phyloP scores from a whole-genome alignment of 805 yeast genomes.

The Candida orba region DNA sequence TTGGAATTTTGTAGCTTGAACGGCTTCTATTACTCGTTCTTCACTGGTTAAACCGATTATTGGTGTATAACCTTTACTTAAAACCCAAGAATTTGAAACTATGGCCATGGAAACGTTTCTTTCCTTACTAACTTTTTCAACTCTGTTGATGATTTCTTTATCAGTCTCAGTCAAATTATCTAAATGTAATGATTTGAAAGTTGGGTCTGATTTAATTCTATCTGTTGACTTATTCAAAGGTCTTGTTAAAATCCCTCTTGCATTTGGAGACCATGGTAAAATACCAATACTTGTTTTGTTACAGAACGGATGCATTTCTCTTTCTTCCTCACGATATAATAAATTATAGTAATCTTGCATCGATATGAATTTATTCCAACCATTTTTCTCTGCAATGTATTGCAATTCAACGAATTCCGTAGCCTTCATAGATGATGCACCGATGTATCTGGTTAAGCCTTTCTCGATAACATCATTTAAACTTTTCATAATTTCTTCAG shows the following conservation, averaged over 20 bases:
- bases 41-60: constrained; percentile 46
- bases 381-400: constrained; percentile 44
- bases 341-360: constrained; percentile 56
- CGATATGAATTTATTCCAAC: constrained; percentile 52
- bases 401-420: constrained; percentile 49
- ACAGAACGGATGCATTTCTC: constrained; percentile 53
- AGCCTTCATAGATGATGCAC: constrained; percentile 57
- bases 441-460: constrained; percentile 48
- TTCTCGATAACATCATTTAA: constrained; percentile 42
- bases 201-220: constrained; percentile 14
- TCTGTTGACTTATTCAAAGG: constrained; percentile 25
- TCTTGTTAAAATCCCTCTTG: constrained; percentile 47
- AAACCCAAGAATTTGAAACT: constrained; percentile 47
- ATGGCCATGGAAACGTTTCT: constrained; percentile 43
- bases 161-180: constrained; percentile 10
- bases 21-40: constrained; percentile 45
- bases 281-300: constrained; percentile 44
- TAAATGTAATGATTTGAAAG: constrained; percentile 17
- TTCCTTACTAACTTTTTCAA: constrained; percentile 47
- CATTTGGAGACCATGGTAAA: constrained; percentile 57
- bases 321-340: constrained; percentile 56
- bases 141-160: constrained; percentile 35
- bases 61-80: constrained; percentile 45
- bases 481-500: constrained; percentile 46
- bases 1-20: constrained; percentile 33